Conservation (phyloP, 495 filamentous ascomycete species). For the Penicillium riverlandense region DNA sequence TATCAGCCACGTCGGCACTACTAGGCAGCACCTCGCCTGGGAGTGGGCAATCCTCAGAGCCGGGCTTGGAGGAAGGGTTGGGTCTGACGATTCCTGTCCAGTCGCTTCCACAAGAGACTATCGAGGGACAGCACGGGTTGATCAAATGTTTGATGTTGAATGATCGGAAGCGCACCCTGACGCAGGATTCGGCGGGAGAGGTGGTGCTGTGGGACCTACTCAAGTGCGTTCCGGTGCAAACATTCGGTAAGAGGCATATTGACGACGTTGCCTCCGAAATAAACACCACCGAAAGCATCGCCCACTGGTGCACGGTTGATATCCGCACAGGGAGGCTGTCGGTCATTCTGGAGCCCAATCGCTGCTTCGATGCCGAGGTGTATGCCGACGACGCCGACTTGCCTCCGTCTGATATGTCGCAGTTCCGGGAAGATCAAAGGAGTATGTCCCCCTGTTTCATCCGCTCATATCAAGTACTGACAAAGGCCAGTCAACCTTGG, state of each 20-base stretch:
- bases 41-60: constrained; percentile 47
- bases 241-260: constrained; percentile 86
- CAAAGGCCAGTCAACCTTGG: constrained; percentile 76
- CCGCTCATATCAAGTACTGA: constrained; percentile 7
- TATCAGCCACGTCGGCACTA: constrained; percentile 79
- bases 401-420: constrained; percentile 51
- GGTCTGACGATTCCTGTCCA: constrained; percentile 58
- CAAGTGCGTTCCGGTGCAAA: constrained; percentile 75
- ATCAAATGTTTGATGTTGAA: constrained; percentile 92
- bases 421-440: constrained; percentile 90
- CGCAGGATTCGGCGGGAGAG: constrained; percentile 90
- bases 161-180: constrained; percentile 81
- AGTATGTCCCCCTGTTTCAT: constrained; percentile 48
- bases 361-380: constrained; percentile 96
- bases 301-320: constrained; percentile 93
- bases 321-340: constrained; percentile 85
- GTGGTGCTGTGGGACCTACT: constrained; percentile 95
- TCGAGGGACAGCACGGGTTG: constrained; percentile 90
- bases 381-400: constrained; percentile 83
- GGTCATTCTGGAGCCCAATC: constrained; percentile 86
- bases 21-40: constrained; percentile 44
- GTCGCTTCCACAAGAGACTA: constrained; percentile 72
- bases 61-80: constrained; percentile 50
- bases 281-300: constrained; percentile 80
- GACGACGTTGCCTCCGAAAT: constrained; percentile 86